phyloP scores from a whole-genome alignment of 108 stramenopile genomes.

The Nitzschia palea region DNA sequence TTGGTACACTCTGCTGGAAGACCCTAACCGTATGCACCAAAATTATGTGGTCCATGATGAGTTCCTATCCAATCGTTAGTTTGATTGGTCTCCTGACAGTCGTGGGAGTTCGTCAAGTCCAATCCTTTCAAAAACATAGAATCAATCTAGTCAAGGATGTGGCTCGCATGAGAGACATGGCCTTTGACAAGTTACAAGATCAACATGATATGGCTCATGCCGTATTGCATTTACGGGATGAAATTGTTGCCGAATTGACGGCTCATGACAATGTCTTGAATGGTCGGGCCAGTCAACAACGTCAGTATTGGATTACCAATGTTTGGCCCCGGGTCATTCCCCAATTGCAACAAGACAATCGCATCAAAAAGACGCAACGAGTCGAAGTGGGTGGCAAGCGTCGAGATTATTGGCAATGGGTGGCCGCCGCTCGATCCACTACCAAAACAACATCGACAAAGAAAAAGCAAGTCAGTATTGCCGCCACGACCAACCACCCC shows the following conservation, averaged over 20 bases:
- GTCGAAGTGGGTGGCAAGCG: conserved; percentile 3
- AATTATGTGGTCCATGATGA: not conserved
- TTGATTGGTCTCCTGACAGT: conserved; percentile 1
- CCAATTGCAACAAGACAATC: conserved; percentile 33
- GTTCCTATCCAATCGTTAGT: conserved; percentile 17
- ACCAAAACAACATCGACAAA: not conserved
- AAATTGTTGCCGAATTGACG: conserved; percentile 16
- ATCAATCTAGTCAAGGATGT: conserved; percentile 13
- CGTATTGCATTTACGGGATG: conserved; percentile 35
- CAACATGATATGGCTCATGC: conserved; percentile 11
- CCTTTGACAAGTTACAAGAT: conserved; percentile 26
- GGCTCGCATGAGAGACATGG: conserved; percentile 18
- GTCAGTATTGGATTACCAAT: conserved; percentile 14
- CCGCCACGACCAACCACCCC: too few relatives aligned
- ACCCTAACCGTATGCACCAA: not conserved
- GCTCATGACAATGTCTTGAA: not conserved
- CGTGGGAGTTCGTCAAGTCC: not conserved
- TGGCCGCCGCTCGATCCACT: conserved; percentile 5
- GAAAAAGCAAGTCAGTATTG: not conserved
- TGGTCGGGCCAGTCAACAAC: not conserved
- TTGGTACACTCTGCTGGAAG: not conserved
- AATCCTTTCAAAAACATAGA: not conserved
- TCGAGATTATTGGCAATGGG: conserved; percentile 37
- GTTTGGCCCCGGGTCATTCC: conserved; percentile 42
- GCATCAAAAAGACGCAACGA: conserved; percentile 26